phyloP scores from a whole-genome alignment of 2,329 filamentous ascomycete species.

The Simplicillium sp. region DNA sequence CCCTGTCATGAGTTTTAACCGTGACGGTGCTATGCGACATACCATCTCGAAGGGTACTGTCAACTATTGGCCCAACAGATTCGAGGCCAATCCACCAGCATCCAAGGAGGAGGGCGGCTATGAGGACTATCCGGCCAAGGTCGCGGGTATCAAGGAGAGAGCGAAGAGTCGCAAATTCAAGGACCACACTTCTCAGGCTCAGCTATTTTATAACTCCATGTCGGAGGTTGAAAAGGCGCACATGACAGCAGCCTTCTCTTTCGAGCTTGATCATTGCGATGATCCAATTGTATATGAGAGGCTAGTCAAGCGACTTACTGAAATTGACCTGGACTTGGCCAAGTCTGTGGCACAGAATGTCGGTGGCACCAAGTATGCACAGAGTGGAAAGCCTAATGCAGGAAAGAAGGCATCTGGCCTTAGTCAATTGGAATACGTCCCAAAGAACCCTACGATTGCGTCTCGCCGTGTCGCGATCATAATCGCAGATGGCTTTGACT shows the following conservation, averaged over 20 bases:
- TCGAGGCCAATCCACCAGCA: slow-evolving; percentile 57
- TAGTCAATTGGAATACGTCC: slow-evolving; percentile 59
- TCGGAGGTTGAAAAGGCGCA: slow-evolving; percentile 60
- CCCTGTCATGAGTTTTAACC: slow-evolving; percentile 67
- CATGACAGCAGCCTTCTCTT: slow-evolving; percentile 60
- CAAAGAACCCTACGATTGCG: slow-evolving; percentile 55
- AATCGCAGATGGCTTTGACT: slow-evolving; percentile 69
- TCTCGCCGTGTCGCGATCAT: slow-evolving; percentile 66
- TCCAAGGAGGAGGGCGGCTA: slow-evolving; percentile 56
- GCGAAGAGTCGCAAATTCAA: slow-evolving; percentile 64
- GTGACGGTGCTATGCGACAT: slow-evolving; percentile 65
- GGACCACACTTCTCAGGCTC: slow-evolving; percentile 69
- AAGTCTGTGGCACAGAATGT: slow-evolving; percentile 61
- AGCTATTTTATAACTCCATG: slow-evolving; percentile 76
- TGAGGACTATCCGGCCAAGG: slow-evolving; percentile 51
- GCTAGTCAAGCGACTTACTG: slow-evolving; percentile 56
- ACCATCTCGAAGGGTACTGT: slow-evolving; percentile 59
- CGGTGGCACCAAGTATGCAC: slow-evolving; percentile 50
- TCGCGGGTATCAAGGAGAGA: slow-evolving; percentile 62
- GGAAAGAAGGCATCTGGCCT: slow-evolving; percentile 58
- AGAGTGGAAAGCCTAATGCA: slow-evolving; percentile 47
- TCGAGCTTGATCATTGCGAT: slow-evolving; percentile 75
- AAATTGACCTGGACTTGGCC: slow-evolving; percentile 64
- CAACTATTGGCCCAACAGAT: slow-evolving; percentile 55
- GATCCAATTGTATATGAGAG: slow-evolving; percentile 68